Conservation (phyloP, 1,139 yeast species). For the Geotrichum histeridarum region DNA sequence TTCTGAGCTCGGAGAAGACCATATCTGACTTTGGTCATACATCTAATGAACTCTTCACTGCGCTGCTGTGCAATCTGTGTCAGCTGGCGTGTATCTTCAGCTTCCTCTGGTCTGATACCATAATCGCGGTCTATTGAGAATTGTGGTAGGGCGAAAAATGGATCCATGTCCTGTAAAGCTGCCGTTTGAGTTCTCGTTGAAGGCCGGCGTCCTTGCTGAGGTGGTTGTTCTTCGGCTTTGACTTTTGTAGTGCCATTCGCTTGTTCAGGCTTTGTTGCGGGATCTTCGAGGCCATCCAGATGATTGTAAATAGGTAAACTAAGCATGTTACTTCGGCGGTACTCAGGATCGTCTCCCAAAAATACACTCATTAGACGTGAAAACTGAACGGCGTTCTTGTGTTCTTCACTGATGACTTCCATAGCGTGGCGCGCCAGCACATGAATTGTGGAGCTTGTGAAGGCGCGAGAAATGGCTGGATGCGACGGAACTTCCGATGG, state of each 20-base stretch:
- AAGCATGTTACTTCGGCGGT: conserved; percentile 55
- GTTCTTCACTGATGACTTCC: conserved; percentile 74
- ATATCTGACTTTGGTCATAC: conserved; percentile 62
- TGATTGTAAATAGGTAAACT: conserved; percentile 68
- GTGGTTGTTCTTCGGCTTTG: background rate
- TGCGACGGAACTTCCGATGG: conserved; percentile 76
- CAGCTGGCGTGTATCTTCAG: conserved; percentile 61
- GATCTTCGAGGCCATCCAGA: conserved; percentile 37
- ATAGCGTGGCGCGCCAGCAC: conserved; percentile 66
- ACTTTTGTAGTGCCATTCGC: background rate
- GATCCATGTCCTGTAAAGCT: conserved; percentile 42
- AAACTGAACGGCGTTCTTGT: conserved; percentile 63
- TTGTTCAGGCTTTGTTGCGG: background rate
- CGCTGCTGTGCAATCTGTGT: conserved; percentile 75
- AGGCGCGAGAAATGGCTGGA: conserved; percentile 65
- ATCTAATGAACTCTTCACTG: conserved; percentile 83
- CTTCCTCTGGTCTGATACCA: conserved; percentile 48
- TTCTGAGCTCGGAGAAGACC: conserved; percentile 77
- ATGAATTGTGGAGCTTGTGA: conserved; percentile 47
- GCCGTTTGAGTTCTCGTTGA: background rate
- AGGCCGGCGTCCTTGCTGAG: background rate
- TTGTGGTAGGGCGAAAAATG: conserved; percentile 61
- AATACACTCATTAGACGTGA: conserved; percentile 69
- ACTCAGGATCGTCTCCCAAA: conserved; percentile 79
- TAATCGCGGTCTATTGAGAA: conserved; percentile 44